Base-by-base conservation (phyloP, 768 basidiomycete species). In the Cystofilobasidium ferigula region DNA sequence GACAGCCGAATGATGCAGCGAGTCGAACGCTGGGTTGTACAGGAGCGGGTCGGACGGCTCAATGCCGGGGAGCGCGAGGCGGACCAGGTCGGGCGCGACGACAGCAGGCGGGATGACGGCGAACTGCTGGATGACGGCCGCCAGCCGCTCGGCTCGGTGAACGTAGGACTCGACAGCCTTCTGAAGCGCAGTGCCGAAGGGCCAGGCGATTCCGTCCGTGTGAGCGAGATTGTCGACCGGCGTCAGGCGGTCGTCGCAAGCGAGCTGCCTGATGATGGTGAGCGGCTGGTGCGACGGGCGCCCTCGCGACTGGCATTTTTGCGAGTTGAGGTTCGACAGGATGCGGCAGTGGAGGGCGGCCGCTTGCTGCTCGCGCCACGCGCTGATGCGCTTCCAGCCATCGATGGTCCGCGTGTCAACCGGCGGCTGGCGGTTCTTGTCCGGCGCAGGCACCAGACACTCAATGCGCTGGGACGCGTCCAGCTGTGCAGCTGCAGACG, bases 51-150 rank as follows among this genome's bases (percentile, higher is more conserved):
- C n/a, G n/a, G n/a, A n/a, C n/a, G n/a, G n/a, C n/a, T n/a, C 57
- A 20, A 77, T 69, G 9, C 82, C 83, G 0, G 82, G 71, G 6
- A 92, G 79, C 1, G 84, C 81, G 60, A 87, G 78, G 1, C 76
- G 78, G 1, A 89, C 82, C 58, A 95, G 73, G 74, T 92, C 90
- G 34, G 80, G 78, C 16, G 87, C 86, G 20, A 92, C 85, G 0
- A 82, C 89, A 1, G 83, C 71, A 0, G 92, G 89, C 0, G 91
- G 92, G 24, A 82, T 83, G 70, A 89, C 89, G 0, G 86, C 84
- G 72, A 94, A 97, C 28, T 76, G 78, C 62, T 87, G 82, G 60
- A 94, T 76, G 24, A 81, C 68, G 24, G 75, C 74, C 1, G 79
- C 77, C 76, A 86, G 78, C 0, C 81, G 79, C 48, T 81, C 76